Evolutionary conservation across 805 yeast genomes (phyloP), one percentile per base, ranked within the genome.

Genomic region (Myxozyma mucilagina): DNA sequence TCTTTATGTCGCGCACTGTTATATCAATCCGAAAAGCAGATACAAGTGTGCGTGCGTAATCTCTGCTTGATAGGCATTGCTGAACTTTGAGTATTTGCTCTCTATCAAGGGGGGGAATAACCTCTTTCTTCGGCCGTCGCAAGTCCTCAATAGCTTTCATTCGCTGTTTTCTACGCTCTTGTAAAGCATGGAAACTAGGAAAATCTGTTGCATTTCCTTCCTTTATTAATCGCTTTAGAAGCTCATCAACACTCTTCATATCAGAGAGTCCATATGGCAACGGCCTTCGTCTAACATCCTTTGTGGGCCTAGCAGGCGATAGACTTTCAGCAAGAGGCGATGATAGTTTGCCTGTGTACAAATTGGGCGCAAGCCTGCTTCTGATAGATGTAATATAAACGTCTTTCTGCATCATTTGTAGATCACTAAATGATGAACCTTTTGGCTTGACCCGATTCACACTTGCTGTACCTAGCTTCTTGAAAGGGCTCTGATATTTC

Each of bases 1-100:
- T 90, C 48, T 80, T 78, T 57, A 93, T 73, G 72, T 94, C 99
- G 38, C 82, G 75, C 0, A 82, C 81, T 3, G 76, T 75, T 1
- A 92, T 81, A 53, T 88, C 93, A 47, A 92, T 82, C 44, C 75
- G 67, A 56, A 65, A 69, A 8, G 57, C 64, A 13, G 63, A 49
- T 9, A 61, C 56, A 5, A 82, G 68, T 9, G 67, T 64, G 11
- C 69, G 65, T 29, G 69, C 65, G 11, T 54, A 39, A 29, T 72
- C 69, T 4, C 68, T 61, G 4, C 73, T 60, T 1, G 57, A 42
- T 79, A 82, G 77, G 39, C 70, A 63, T 3, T 60, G 59, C n/a
- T 73, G 71, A 11, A 82, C 80, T 38, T 71, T 65, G 0, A 66
- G 59, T 8, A 73, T 55, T 59, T 78, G 80, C 10, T 69, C 72